Evolutionary conservation across 1,284 basidiomycete species (phyloP), one percentile per base, ranked within the genome.

Genomic region (Gymnopus androsaceus): DNA sequence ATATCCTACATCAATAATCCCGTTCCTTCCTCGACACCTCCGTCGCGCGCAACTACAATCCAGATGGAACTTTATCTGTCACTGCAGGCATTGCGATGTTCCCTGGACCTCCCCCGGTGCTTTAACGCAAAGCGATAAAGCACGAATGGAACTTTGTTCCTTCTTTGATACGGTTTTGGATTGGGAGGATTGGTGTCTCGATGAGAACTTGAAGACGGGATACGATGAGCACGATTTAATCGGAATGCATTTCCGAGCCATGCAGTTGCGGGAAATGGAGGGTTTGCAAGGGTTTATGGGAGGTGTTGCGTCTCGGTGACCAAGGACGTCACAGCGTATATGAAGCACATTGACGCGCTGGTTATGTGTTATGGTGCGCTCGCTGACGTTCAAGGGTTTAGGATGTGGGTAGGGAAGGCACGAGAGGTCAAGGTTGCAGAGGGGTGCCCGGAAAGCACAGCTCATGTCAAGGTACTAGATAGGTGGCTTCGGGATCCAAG

Each of bases 291-390:
- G 54, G 33, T 50, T 50, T 28, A 21, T 7, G n/a, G 33, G 30
- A 12, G 33, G 31, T 9, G 30, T 8, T 34, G 21, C 5, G 14
- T 21, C 11, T 28, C 34, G 34, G 5, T 14, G 9, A 25, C 17
- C 25, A 19, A 50, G 7, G 47, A 48, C 17, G 59, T 64, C 9
- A n/a, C n/a, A n/a, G 61, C 60, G 45, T 63, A 58, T 38, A 68
- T 65, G 37, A 65, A 66, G 31, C 75, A 77, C 44, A 61, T 72
- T 11, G 75, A 77, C 47, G 66, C 61, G 3, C 67, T 78, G 19
- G 73, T 72, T 1, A 73, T 75, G 70, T 75, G 74, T 51, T 75
- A 73, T 59, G 76, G 73, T 0, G 73, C 74, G 15, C 57, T 77
- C n/a, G 66, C 64, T 15, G 72, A 78, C 48, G 64, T 61, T 15